phyloP scores from a whole-genome alignment of 2,329 filamentous ascomycete genomes.

The Fusarium nematophilum region DNA sequence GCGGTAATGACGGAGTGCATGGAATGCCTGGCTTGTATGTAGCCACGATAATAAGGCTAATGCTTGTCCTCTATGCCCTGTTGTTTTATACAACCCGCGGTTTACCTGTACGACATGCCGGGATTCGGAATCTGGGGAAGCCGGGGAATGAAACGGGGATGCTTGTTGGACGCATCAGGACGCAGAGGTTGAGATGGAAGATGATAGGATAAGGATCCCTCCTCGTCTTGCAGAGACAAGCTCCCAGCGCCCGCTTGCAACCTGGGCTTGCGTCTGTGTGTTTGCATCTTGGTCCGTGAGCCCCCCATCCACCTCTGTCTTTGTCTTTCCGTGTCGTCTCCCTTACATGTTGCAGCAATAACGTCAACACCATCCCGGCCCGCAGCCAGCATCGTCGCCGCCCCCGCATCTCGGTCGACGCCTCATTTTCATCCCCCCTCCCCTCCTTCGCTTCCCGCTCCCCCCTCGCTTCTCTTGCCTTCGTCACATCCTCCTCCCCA shows the following conservation, averaged over 20 bases:
- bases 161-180: neutral
- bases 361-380: neutral
- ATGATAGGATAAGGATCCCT: neutral
- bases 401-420: neutral
- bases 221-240: neutral
- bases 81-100: neutral
- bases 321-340: no score
- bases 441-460: neutral
- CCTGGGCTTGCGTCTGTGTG: neutral
- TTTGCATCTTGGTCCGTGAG: constrained; percentile 1
- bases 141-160: no score
- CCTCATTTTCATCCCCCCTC: neutral
- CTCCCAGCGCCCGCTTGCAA: constrained; percentile 6
- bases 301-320: neutral
- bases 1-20: neutral
- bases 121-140: neutral
- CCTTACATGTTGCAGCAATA: neutral
- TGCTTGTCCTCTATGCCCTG: neutral
- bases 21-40: neutral
- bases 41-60: constrained; percentile 7
- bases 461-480: neutral
- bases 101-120: neutral
- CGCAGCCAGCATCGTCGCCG: no score
- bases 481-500: neutral
- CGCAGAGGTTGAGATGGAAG: neutral